Evolutionary conservation across 2,329 filamentous ascomycete species (phyloP).

Genomic region (Dichotomopilus funicola): DNA sequence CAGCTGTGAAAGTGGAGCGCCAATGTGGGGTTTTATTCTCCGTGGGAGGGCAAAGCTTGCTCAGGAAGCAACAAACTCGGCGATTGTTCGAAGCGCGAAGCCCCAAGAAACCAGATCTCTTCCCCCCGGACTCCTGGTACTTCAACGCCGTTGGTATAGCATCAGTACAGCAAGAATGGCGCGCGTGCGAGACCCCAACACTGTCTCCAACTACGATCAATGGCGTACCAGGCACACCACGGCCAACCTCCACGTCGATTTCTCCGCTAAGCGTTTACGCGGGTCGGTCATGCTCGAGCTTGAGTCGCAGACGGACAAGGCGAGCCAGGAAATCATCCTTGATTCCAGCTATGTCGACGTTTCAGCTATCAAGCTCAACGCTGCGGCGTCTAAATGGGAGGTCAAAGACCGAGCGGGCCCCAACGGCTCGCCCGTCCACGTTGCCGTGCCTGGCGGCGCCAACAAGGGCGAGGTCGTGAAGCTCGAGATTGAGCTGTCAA

Average conservation of each 20-base stretch:
- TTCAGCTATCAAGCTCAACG: slow-evolving; percentile 62
- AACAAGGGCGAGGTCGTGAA: slow-evolving; percentile 47
- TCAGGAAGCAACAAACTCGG: slow-evolving; percentile 16
- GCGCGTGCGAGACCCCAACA: slow-evolving; percentile 71
- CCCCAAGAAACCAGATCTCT: slow-evolving; percentile 10
- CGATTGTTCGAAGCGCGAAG: slow-evolving; percentile 11
- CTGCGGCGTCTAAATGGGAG: slow-evolving; percentile 59
- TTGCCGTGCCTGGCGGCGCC: slow-evolving; percentile 52
- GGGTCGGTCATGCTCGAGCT: slow-evolving; percentile 73
- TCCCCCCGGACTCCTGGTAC: slow-evolving; percentile 3
- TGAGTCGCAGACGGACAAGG: slow-evolving; percentile 66
- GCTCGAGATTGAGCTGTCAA: slow-evolving; percentile 64
- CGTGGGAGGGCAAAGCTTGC: slow-evolving; percentile 18
- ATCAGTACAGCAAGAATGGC: slow-evolving; percentile 20
- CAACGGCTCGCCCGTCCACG: slow-evolving; percentile 64
- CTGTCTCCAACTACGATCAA: slow-evolving; percentile 82
- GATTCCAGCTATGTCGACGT: slow-evolving; percentile 84
- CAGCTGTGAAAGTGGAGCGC: slow-evolving; percentile 8
- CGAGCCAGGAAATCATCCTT: slow-evolving; percentile 71
- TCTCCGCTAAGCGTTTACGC: slow-evolving; percentile 67
- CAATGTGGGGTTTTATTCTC: slow-evolving; percentile 24
- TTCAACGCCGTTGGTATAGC: slow-evolving; percentile 21
- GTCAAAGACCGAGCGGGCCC: slow-evolving; percentile 65
- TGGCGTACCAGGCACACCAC: slow-evolving; percentile 81
- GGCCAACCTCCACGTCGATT: slow-evolving; percentile 76